phyloP scores from a whole-genome alignment of 129 eudicot genomes.

The Escallonia herrerae region DNA sequence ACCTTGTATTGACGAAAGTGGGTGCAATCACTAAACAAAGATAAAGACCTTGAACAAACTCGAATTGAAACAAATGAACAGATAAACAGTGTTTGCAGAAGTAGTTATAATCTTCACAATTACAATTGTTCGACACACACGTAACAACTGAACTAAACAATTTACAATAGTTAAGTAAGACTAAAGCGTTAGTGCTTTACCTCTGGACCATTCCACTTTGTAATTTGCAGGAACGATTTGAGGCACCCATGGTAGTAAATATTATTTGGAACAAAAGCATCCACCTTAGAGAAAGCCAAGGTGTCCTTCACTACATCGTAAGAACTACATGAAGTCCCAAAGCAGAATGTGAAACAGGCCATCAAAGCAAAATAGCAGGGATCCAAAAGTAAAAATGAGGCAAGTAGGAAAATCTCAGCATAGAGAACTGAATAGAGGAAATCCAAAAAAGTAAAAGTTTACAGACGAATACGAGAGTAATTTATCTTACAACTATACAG shows the following conservation, averaged over 20 bases:
- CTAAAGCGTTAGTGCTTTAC: constrained; percentile 34
- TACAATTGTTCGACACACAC: not conserved
- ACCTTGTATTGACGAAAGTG: constrained; percentile 45
- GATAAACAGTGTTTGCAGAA: not conserved
- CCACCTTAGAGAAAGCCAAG: constrained; percentile 83
- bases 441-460: not conserved
- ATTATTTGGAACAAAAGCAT: constrained; percentile 69
- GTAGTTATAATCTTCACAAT: too few species aligned
- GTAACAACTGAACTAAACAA: not conserved
- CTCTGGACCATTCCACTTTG: constrained; percentile 99
- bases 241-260: constrained; percentile 97
- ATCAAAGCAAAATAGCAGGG: too few species aligned
- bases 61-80: not conserved
- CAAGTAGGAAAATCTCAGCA: too few species aligned
- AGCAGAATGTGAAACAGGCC: not conserved
- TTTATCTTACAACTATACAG: too few species aligned
- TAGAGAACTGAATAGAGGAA: constrained; percentile 9
- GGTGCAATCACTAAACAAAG: constrained; percentile 3
- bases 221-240: constrained; percentile 80
- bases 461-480: not conserved
- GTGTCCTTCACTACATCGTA: constrained; percentile 84
- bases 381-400: too few species aligned
- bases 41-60: not conserved
- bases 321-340: constrained; percentile 47
- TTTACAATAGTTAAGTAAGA: constrained; percentile 6